Conservation (phyloP, 2,329 filamentous ascomycete genomes). For the Ascochyta pisi region DNA sequence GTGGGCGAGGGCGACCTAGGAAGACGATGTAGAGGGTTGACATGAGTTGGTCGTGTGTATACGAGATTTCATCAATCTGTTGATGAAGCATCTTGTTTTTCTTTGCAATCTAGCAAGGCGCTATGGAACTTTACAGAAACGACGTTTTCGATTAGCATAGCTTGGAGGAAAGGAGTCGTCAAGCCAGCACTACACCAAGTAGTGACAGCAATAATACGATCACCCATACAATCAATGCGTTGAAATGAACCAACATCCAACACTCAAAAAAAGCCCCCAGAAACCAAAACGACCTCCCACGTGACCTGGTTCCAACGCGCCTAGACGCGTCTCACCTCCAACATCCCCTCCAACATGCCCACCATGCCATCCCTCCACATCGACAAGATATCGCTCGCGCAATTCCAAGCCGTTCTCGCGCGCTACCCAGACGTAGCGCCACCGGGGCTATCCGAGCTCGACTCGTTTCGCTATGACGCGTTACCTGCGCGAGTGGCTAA, state of each 20-base stretch:
- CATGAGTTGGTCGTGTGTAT: not conserved
- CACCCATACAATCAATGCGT: not conserved
- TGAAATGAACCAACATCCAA: not conserved
- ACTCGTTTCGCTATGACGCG: conserved; percentile 40
- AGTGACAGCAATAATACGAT: too few species aligned
- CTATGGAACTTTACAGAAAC: not conserved
- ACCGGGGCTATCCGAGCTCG: conserved; percentile 39
- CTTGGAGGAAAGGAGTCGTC: not conserved
- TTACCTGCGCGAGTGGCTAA: conserved; percentile 33
- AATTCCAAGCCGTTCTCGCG: conserved; percentile 30
- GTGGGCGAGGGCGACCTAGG: conserved; percentile 35
- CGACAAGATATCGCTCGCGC: conserved; percentile 22
- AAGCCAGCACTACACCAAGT: not conserved
- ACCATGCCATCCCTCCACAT: conserved; percentile 19
- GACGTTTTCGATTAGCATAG: not conserved
- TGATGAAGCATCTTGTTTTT: not conserved
- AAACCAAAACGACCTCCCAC: not conserved
- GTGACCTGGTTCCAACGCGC: conserved; percentile 7
- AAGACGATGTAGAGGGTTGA: conserved; percentile 24
- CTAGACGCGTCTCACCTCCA: not conserved
- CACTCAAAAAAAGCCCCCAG: not conserved
- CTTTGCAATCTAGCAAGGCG: conserved; percentile 5
- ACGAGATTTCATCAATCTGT: too few species aligned
- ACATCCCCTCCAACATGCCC: not conserved
- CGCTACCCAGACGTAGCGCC: conserved; percentile 39